Base-by-base conservation (phyloP, 2,329 filamentous ascomycete genomes). In the Fusarium sp. region DNA sequence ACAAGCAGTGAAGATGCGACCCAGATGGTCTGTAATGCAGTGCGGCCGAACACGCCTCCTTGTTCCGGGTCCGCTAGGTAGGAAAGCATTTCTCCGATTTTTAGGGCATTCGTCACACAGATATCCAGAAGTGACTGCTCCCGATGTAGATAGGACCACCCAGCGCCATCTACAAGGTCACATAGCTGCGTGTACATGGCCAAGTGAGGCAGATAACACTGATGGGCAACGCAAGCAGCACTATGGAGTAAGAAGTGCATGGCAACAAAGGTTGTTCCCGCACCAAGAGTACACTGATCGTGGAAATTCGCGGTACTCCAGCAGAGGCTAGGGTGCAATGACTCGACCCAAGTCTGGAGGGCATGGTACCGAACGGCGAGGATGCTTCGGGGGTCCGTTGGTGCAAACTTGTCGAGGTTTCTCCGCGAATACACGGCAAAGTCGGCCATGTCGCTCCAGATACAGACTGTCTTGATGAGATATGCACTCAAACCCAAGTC, bases 151-250 rank as follows among this genome's bases (percentile, higher is more conserved):
- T 69, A 71, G 0, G 72, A 73, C 62, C 64, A 67, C 3, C 73
- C 73, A 13, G 73, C 71, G 2, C 64, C 71, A 11, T 75, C 72
- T 4, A 73, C 66, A 1, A 66, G 42, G 23, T 73, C 61, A 4
- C 70, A 55, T 1, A 74, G 57, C 16, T 65, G 64, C 0, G 73
- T 71, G 33, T 64, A 74, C 2, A 61, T 33, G 0, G 64, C 62
- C 14, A 70, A 34, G 2, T 75, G 73, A 10, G 73, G 73, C 6
- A 75, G 54, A 36, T 75, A 75, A 40, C 65, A 67, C 54, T 75
- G 73, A 29, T 74, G 72, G 2, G 72, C 68, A 2, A 73, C 64
- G 42, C 72, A 75, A 7, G 51, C 40, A 18, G 72, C 68, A 20
- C 71, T 70, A 20, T 58, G 54, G 1, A 74, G 54, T 9, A 75